Conservation (phyloP, 768 basidiomycete species). For the Suillus lakei region DNA sequence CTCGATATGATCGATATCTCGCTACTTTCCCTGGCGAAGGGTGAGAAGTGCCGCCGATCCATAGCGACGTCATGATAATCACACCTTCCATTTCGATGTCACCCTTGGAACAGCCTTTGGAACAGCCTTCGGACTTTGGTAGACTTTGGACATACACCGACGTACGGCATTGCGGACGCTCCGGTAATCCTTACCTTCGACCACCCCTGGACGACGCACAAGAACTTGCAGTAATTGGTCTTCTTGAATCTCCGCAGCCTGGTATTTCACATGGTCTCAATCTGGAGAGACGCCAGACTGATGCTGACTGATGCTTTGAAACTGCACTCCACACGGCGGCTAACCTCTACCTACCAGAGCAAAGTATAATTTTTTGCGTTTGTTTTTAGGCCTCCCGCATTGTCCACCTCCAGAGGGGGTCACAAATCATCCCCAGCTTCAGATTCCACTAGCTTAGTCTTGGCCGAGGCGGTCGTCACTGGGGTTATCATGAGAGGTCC, state of each 20-base stretch:
- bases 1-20: constrained; percentile 1
- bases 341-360: not conserved
- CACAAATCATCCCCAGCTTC: not conserved
- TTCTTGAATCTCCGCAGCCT: not conserved
- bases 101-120: constrained; percentile 1
- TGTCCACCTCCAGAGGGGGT: not conserved
- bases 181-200: not conserved
- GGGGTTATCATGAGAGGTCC: not conserved
- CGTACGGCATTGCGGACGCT: not conserved
- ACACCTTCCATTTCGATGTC: not conserved
- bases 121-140: constrained; percentile 3
- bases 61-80: constrained; percentile 3
- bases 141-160: not conserved
- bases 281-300: not conserved
- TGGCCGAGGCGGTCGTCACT: not conserved
- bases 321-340: not conserved
- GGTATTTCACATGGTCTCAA: not conserved
- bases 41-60: constrained; percentile 1
- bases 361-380: not conserved
- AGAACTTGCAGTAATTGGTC: not conserved
- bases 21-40: not conserved
- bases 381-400: not conserved
- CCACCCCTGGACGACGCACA: not conserved
- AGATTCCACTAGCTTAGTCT: not conserved
- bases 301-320: not conserved